Conservation (phyloP, 2,329 filamentous ascomycete genomes). For the Apiospora pterosperma region DNA sequence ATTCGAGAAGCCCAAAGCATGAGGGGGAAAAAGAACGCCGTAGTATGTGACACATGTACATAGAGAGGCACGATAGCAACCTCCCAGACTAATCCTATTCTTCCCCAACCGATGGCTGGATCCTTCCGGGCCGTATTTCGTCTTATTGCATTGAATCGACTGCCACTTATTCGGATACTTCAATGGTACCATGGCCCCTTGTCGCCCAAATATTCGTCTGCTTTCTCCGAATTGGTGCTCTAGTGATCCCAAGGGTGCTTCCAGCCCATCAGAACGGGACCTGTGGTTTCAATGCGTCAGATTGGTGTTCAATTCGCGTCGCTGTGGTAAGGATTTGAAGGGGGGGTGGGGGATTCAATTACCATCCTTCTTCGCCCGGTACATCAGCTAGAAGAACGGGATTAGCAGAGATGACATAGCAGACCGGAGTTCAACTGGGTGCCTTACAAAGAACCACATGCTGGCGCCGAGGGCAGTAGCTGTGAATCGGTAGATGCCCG, state of each 20-base stretch:
- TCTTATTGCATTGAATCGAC: not conserved
- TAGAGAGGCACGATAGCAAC: not conserved
- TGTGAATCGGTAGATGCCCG: slow-evolving; percentile 72
- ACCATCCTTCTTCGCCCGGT: slow-evolving; percentile 95
- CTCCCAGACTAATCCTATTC: not conserved
- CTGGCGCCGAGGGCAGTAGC: slow-evolving; percentile 86
- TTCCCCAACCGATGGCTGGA: not conserved
- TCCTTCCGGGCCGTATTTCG: not conserved
- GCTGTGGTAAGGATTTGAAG: not conserved
- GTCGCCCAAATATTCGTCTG: not conserved
- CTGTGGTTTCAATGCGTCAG: slow-evolving; percentile 30
- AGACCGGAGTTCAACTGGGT: not conserved
- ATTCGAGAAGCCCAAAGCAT: slow-evolving; percentile 51
- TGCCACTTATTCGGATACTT: not conserved
- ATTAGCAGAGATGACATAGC: slow-evolving; percentile 8
- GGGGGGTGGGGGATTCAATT: slow-evolving; percentile 21
- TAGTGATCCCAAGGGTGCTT: slow-evolving; percentile 97
- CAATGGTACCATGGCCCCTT: not conserved
- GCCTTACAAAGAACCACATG: slow-evolving; percentile 98
- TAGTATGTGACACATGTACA: not conserved
- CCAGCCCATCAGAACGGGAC: slow-evolving; percentile 79
- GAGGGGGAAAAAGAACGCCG: not conserved
- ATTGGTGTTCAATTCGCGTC: not conserved
- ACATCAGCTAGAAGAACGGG: slow-evolving; percentile 71
- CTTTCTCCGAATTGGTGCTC: slow-evolving; percentile 17